These are phyloP conservation scores for Phytophthora gonapodyides DNA, from an alignment of 352 stramenopile species.

Conservation along the genomic window DNA sequence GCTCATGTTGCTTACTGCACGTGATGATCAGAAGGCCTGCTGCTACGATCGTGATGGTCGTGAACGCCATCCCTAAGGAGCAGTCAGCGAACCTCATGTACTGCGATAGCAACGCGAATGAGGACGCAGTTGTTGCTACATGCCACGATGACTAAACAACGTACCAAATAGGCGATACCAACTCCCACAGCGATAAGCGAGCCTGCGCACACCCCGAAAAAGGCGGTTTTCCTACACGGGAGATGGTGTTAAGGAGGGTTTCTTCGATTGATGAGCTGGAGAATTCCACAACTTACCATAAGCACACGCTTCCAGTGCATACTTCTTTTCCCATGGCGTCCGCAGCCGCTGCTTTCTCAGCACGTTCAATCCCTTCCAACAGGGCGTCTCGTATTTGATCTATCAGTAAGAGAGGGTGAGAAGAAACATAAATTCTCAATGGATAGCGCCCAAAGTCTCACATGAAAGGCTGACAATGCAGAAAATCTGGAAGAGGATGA, in stretches of 20 bases:
- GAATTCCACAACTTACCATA: conserved; percentile 18
- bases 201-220: conserved; percentile 51
- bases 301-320: conserved; percentile 19
- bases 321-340: not conserved
- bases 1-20: conserved; percentile 44
- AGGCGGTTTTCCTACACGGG: conserved; percentile 29
- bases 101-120: conserved; percentile 34
- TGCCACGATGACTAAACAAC: not conserved
- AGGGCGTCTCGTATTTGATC: conserved; percentile 67
- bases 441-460: conserved; percentile 33
- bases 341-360: conserved; percentile 31
- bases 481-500: conserved; percentile 83
- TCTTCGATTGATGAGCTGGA: not conserved
- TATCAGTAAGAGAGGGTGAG: conserved; percentile 16
- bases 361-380: conserved; percentile 53
- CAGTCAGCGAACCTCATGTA: conserved; percentile 92
- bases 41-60: conserved; percentile 87
- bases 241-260: not conserved
- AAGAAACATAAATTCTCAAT: not conserved
- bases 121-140: no score
- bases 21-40: conserved; percentile 65
- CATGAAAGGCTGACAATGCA: conserved; percentile 79
- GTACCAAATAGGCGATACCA: conserved; percentile 59
- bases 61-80: conserved; percentile 72
- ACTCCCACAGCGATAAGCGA: conserved; percentile 56